Conservation (phyloP, 768 basidiomycete genomes). For the Royoungia palumana region DNA sequence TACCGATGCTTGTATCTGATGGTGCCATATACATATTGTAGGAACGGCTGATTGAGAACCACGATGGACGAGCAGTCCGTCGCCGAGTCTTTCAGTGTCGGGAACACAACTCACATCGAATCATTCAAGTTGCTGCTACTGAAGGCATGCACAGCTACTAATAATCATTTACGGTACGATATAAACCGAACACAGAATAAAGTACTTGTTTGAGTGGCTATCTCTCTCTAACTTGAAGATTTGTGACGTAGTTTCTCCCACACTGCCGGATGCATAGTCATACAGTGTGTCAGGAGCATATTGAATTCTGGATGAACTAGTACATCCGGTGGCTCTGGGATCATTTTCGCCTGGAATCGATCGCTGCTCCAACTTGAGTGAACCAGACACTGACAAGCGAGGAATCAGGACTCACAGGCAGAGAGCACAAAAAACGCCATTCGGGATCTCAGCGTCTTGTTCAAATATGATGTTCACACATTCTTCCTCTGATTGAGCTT, state of each 20-base stretch:
- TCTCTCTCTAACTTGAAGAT: constrained; percentile 1
- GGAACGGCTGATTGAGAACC: too few species aligned
- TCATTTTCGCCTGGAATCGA: constrained; percentile 26
- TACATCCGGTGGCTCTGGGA: constrained; percentile 29
- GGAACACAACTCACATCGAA: too few species aligned
- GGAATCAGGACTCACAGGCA: constrained; percentile 46
- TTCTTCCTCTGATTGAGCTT: constrained; percentile 40
- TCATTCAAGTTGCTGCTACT: neutral
- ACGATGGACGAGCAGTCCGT: too few species aligned
- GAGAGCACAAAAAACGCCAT: constrained; percentile 40
- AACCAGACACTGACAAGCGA: neutral
- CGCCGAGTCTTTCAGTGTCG: too few species aligned
- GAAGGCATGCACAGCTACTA: neutral
- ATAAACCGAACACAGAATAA: constrained; percentile 11
- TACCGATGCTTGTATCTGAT: too few species aligned
- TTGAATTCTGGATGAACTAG: constrained; percentile 33
- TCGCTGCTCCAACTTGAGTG: constrained; percentile 13
- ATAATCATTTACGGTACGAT: constrained; percentile 16
- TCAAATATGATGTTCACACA: constrained; percentile 39
- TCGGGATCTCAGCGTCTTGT: constrained; percentile 27
- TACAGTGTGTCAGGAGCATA: constrained; percentile 47
- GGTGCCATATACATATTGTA: too few species aligned
- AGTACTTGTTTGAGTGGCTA: neutral
- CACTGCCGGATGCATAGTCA: constrained; percentile 43
- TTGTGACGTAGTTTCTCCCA: constrained; percentile 43